Evolutionary conservation across 2,329 filamentous ascomycete species (phyloP), one percentile per base, ranked within the genome.

Genomic region (Fusarium xylarioides): DNA sequence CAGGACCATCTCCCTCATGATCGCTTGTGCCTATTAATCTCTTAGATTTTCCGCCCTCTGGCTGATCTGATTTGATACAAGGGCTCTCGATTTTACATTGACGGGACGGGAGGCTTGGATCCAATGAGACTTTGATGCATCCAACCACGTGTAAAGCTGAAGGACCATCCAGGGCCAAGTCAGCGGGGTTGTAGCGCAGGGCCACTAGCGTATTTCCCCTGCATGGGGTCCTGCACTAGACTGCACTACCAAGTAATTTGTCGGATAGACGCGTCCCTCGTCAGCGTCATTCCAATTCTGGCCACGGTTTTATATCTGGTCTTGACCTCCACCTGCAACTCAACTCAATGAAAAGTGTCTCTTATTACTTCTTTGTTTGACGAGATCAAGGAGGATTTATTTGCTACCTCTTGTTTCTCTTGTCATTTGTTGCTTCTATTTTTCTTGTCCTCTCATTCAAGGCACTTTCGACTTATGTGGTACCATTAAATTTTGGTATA

Each of bases 301-400:
- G 73, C 72, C 73, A 74, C 73, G 69, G 73, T 74, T 75, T 73
- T 73, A 63, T 53, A 60, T 74, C 58, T 63, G 49, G 50, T 40
- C 34, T 40, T 38, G 34, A 58, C 56, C 37, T 63, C 50, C 49
- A 35, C 49, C 60, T 38, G 40, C 63, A 71, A 65, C 63, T 53
- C 32, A 46, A 38, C 63, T 53, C 35, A 44, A 44, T 44, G 52
- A 40, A 69, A 53, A 40, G 30, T 23, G 34, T 59, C 67, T 65
- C 30, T 72, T 42, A 35, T 69, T 40, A 30, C 64, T 30, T 66
- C 37, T 66, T 23, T 42, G 15, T 57, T 61, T 23, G 37, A 38
- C 44, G 21, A 35, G 37, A 55, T 57, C n/a, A 62, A 62, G 44
- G 49, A 46, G 50, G 37, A 47, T 32, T 32, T 55, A 21, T 26